Percentiles rank a stretch among this genome's conserved stretches.
These are phyloP conservation scores for Acer yangbiense DNA, from an alignment of 345 rosid species.

Conservation along the genomic window DNA sequence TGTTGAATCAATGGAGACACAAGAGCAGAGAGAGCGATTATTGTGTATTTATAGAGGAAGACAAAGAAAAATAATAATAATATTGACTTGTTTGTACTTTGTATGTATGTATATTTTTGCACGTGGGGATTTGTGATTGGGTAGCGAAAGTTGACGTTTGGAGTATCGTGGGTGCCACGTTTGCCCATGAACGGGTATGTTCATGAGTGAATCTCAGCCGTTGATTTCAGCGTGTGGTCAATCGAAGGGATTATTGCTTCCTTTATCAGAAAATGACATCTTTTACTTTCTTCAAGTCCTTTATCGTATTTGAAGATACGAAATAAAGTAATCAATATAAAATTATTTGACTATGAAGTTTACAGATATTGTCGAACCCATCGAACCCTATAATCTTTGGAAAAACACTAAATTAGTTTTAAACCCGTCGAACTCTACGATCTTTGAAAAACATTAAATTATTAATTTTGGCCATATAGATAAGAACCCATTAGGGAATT, in stretches of 20 bases:
- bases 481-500: no score
- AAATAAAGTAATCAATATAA: no score
- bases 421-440: no score
- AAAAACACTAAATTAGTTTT: no score
- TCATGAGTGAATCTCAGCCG: slow-evolving; percentile 14
- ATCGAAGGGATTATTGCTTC: slow-evolving; percentile 2
- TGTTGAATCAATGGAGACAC: slow-evolving; percentile 3
- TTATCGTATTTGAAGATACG: no score
- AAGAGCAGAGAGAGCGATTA: not conserved
- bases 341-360: not conserved
- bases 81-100: not conserved
- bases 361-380: not conserved
- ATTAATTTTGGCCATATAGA: no score
- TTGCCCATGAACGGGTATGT: not conserved
- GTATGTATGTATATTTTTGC: no score
- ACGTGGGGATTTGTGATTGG: slow-evolving; percentile 21
- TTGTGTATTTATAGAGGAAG: slow-evolving; percentile 18
- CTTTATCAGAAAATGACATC: slow-evolving; percentile 9
- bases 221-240: slow-evolving; percentile 13
- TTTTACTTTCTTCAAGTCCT: not conserved
- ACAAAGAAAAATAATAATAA: not conserved
- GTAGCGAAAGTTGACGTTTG: slow-evolving; percentile 19
- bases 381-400: no score
- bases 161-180: slow-evolving; percentile 10
- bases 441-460: no score